Evolutionary conservation across 2,329 filamentous ascomycete species (phyloP), one percentile per base, ranked within the genome.

Genomic region (Fusarium succisae): DNA sequence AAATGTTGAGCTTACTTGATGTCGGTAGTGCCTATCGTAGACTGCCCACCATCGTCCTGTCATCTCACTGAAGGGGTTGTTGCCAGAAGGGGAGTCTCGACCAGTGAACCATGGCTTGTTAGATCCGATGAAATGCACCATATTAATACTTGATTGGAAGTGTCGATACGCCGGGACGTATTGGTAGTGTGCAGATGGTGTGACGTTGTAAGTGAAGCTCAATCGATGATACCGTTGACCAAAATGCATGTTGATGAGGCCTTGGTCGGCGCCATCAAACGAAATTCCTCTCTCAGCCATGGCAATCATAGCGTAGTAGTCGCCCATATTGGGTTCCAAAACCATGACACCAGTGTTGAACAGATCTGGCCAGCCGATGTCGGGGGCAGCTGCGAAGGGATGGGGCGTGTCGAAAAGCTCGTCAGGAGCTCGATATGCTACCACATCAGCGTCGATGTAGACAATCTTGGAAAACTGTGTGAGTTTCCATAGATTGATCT

Each of bases 331-430:
- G 39, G 96, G 96, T 22, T 88, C 92, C 68, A 99, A 84, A 41
- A 95, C 94, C 94, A 99, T 97, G 77, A 99, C 91, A 79, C 96
- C 96, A n/a, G 93, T 95, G 84, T 99, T 99, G 90, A 98, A 98
- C 70, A 95, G 90, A 84, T 99, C 96, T 39, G 96, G 96, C 96
- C 96, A 99, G 76, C 96, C 96, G 78, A 98, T 95, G 82, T 99
- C 96, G 38, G 96, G 95, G 17, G 94, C 95, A 5, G 96, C 91
- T 45, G 90, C 88, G 80, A 92, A 92, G 61, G 86, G 80, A 54
- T 90, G 84, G 9, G 85, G 79, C 30, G 91, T 81, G 64, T 91
- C 88, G 80, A 99, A 97, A 63, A 99, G 91, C 87, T 99, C 96
- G 79, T 99, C 96, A 8, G 96, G 94, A 39, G 95, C 94, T 76